Evolutionary conservation across 257 asterid genomes (phyloP), one percentile per base, ranked within the genome.

Genomic region (Jasminum sambac): DNA sequence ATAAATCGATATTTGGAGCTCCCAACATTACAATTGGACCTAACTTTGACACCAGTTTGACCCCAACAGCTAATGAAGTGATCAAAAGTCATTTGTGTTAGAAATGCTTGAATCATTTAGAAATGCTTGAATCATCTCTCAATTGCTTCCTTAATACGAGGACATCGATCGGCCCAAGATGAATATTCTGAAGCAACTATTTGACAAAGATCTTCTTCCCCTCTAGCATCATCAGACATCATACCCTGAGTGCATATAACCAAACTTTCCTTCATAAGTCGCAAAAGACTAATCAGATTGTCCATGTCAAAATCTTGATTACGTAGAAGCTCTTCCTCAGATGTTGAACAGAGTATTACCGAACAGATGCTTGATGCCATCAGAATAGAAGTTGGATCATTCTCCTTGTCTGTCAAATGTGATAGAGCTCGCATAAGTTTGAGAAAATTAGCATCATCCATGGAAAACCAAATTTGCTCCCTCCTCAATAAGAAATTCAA

Each of bases 291-390:
- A 70, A 63, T 67, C 42, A 94, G 73, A 52, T 79, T 77, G 12
- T 72, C 87, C 6, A 44, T 65, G 46, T 68, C 77, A 55, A 94
- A 86, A 36, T 84, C 81, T 30, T 85, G 87, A 79, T 75, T 80
- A 67, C 70, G 70, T 70, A 86, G 73, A 80, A 91, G 90, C 76
- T 81, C 84, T 76, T 86, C 90, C 81, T 91, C 97, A 8, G 92
- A 87, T 63, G 90, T 93, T 62, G 88, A 76, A 73, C 84, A 84
- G 24, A 91, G 91, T 67, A 94, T 74, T 42, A 91, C 72, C 0
- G 98, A 81, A 79, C 93, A 89, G 64, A 91, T 88, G 82, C 91
- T 84, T 68, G 96, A 83, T 38, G 95, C 95, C 95, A 89, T 88
- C 95, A 91, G 80, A 48, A 89, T 77, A 61, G 75, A 77, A 71